Percentiles rank a stretch among this genome's conserved stretches.
phyloP scores from a whole-genome alignment of 768 basidiomycete species.

The Suillus lakei region DNA sequence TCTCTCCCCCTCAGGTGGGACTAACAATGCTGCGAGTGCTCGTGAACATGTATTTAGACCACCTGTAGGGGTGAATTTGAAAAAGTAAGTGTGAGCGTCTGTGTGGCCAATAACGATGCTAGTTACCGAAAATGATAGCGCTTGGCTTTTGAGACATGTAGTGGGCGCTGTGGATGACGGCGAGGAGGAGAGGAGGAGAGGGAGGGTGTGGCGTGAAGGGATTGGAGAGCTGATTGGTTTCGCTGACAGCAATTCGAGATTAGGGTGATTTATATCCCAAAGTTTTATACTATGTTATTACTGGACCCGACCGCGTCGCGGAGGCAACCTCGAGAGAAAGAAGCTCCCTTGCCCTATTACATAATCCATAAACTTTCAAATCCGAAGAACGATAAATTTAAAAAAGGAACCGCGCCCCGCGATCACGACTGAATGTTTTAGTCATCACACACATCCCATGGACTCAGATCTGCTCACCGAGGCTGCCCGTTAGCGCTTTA shows the following conservation, averaged over 20 bases:
- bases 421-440: neutral
- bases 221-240: slow-evolving; percentile 23
- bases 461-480: neutral
- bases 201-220: slow-evolving; percentile 7
- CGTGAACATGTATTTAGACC: slow-evolving; percentile 83
- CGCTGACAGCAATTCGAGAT: slow-evolving; percentile 16
- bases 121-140: slow-evolving; percentile 79
- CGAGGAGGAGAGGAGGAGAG: slow-evolving; percentile 10
- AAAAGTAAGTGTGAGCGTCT: slow-evolving; percentile 14
- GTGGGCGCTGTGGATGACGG: slow-evolving; percentile 37
- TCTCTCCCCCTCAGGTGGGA: slow-evolving; percentile 68
- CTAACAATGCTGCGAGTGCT: slow-evolving; percentile 67
- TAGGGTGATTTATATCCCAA: slow-evolving; percentile 27
- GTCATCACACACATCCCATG: slow-evolving; percentile 14
- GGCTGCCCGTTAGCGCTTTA: neutral
- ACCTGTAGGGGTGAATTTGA: slow-evolving; percentile 46
- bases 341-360: slow-evolving; percentile 18
- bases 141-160: slow-evolving; percentile 49
- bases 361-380: slow-evolving; percentile 20
- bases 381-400: slow-evolving; percentile 1
- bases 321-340: slow-evolving; percentile 24
- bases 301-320: slow-evolving; percentile 22
- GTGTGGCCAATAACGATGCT: slow-evolving; percentile 3
- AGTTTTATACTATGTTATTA: slow-evolving; percentile 11
- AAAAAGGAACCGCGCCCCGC: slow-evolving; percentile 7